These are phyloP conservation scores for Phytopythium litorale DNA, from an alignment of 352 stramenopile genomes.

Conservation along the genomic window DNA sequence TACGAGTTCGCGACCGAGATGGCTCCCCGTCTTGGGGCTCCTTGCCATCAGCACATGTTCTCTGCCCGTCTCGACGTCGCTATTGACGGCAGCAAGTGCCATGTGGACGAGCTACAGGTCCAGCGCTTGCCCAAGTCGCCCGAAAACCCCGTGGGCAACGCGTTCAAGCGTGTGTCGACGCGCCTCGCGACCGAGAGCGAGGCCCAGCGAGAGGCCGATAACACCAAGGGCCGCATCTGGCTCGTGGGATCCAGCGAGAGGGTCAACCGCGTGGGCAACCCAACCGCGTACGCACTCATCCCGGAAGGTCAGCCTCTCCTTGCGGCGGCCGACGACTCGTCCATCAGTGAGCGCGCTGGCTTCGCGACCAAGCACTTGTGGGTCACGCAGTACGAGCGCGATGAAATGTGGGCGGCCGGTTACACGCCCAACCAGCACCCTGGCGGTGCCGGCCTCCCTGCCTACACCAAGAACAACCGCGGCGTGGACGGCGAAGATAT, in stretches of 20 bases:
- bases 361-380: slow-evolving; percentile 72
- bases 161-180: slow-evolving; percentile 29
- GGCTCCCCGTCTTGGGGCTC: slow-evolving; percentile 50
- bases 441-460: slow-evolving; percentile 40
- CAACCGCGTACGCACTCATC: slow-evolving; percentile 52
- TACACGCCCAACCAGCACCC: slow-evolving; percentile 68
- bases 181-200: slow-evolving; percentile 45
- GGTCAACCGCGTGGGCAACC: slow-evolving; percentile 50
- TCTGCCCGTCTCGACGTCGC: slow-evolving; percentile 70
- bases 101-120: slow-evolving; percentile 51
- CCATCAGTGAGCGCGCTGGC: slow-evolving; percentile 42
- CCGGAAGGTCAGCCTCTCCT: slow-evolving; percentile 29
- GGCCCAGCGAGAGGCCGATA: slow-evolving; percentile 36
- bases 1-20: slow-evolving; percentile 43
- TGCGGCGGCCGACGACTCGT: slow-evolving; percentile 42
- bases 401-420: slow-evolving; percentile 61
- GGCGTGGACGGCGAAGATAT: slow-evolving; percentile 58
- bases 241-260: slow-evolving; percentile 56
- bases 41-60: slow-evolving; percentile 79
- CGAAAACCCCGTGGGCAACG: slow-evolving; percentile 59
- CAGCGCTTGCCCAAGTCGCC: slow-evolving; percentile 31
- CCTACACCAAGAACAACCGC: slow-evolving; percentile 50
- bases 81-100: slow-evolving; percentile 51
- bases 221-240: slow-evolving; percentile 51
- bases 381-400: slow-evolving; percentile 57